Conservation (phyloP, 192 early-diverging fungal species). For the Mortierella alpina region DNA sequence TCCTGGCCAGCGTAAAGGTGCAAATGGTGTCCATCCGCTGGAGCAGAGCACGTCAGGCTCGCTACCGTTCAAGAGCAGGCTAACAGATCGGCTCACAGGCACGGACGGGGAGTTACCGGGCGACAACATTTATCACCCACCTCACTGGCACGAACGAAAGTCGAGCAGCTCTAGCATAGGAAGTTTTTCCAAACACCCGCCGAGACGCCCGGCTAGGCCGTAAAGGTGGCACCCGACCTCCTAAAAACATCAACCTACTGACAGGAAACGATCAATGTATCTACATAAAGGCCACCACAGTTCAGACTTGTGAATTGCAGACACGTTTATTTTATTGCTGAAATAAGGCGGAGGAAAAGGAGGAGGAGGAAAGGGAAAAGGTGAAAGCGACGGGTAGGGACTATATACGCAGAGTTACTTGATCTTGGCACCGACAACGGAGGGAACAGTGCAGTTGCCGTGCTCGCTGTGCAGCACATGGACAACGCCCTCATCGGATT, state of each 20-base stretch:
- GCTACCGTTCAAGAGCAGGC: not conserved
- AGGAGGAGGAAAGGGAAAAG: not conserved
- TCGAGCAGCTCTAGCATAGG: not conserved
- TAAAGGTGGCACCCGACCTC: too few species aligned
- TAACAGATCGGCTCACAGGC: slow-evolving; percentile 1
- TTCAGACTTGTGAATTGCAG: too few species aligned
- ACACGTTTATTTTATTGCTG: too few species aligned
- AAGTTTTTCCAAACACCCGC: too few species aligned
- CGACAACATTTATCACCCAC: slow-evolving; percentile 47
- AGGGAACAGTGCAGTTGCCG: slow-evolving; percentile 70
- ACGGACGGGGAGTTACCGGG: not conserved
- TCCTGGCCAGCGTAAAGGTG: not conserved
- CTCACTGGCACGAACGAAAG: slow-evolving; percentile 46
- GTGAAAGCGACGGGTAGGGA: not conserved
- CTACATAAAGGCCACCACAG: not conserved
- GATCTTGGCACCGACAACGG: slow-evolving; percentile 74
- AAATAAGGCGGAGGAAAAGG: not conserved
- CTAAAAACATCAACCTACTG: too few species aligned
- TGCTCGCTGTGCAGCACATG: slow-evolving; percentile 56
- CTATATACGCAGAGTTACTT: slow-evolving; percentile 59
- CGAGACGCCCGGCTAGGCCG: too few species aligned
- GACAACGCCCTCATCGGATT: slow-evolving; percentile 62
- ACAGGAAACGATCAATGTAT: too few species aligned
- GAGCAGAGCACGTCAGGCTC: slow-evolving; percentile 5
- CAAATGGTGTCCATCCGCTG: not conserved